phyloP scores from a whole-genome alignment of 139 green algal genomes.

The Tetraselmis striata region DNA sequence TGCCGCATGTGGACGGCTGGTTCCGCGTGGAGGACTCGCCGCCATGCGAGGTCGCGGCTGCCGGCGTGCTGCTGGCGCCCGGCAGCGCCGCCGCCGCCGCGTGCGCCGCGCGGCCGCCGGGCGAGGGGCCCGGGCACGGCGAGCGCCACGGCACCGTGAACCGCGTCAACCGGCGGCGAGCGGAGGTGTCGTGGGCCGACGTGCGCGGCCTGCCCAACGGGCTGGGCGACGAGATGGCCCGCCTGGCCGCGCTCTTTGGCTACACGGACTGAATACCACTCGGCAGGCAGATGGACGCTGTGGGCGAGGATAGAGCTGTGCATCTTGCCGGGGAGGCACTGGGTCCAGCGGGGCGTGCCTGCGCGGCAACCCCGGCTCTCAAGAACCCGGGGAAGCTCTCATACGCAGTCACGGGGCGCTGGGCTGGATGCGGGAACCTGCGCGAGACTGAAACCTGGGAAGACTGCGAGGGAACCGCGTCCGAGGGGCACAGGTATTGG shows the following conservation, averaged over 20 bases:
- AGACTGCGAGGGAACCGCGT: too few relatives aligned
- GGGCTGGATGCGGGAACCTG: too few relatives aligned
- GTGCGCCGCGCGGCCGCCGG: not conserved
- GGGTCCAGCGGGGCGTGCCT: too few relatives aligned
- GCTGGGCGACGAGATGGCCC: not conserved
- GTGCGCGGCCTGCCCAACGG: not conserved
- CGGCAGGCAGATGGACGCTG: not conserved
- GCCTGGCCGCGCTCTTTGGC: not conserved
- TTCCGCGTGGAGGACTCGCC: conserved; percentile 14
- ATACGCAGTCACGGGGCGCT: too few relatives aligned
- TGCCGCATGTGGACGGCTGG: not conserved
- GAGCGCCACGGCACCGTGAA: not conserved
- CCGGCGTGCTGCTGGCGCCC: not conserved
- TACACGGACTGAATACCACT: not conserved
- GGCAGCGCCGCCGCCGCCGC: too few relatives aligned
- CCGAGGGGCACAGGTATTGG: too few relatives aligned
- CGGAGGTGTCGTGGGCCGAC: not conserved
- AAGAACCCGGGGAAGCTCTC: too few relatives aligned
- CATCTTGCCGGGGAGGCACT: too few relatives aligned
- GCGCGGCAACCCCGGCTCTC: too few relatives aligned
- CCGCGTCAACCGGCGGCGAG: not conserved
- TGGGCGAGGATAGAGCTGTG: not conserved
- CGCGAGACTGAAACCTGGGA: too few relatives aligned
- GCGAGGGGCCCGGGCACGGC: not conserved
- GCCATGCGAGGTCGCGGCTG: conserved; percentile 1